Percentiles rank a stretch among this genome's conserved stretches.
Evolutionary conservation across 495 filamentous ascomycete genomes (phyloP).

Genomic region (Xylaria palmicola): DNA sequence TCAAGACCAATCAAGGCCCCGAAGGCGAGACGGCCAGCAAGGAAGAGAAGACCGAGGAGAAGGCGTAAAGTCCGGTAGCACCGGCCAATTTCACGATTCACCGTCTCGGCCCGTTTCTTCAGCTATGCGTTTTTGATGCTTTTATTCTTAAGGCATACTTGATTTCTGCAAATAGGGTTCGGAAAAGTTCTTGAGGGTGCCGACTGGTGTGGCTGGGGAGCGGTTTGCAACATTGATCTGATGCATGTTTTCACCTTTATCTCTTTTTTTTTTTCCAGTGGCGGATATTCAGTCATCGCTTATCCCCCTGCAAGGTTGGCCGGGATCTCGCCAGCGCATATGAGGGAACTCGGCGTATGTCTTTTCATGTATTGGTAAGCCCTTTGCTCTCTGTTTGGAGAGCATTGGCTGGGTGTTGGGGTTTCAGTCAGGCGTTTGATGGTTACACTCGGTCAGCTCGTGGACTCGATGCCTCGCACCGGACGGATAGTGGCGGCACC

Average conservation of each 20-base stretch:
- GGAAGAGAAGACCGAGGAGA: conserved; percentile 59
- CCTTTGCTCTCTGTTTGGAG: conserved; percentile 28
- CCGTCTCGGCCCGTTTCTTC: conserved; percentile 11
- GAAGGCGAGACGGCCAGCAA: conserved; percentile 45
- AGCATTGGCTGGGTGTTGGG: conserved; percentile 30
- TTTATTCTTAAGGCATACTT: conserved; percentile 29
- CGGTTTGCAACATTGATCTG: conserved; percentile 40
- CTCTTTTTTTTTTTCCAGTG: conserved; percentile 20
- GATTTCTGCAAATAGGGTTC: conserved; percentile 35
- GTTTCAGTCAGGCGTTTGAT: conserved; percentile 34
- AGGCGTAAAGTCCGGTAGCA: conserved; percentile 40
- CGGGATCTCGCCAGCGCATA: conserved; percentile 23
- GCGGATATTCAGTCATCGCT: conserved; percentile 15
- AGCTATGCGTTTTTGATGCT: conserved; percentile 19
- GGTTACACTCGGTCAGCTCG: conserved; percentile 32
- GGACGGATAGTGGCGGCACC: conserved; percentile 36
- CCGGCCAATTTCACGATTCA: background rate
- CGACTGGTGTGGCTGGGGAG: conserved; percentile 27
- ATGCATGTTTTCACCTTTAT: conserved; percentile 26
- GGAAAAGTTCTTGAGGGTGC: conserved; percentile 51
- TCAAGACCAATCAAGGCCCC: conserved; percentile 69
- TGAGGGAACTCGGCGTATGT: conserved; percentile 20
- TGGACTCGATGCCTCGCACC: conserved; percentile 33
- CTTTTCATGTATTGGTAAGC: conserved; percentile 40
- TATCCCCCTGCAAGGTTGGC: conserved; percentile 21